Base-by-base conservation (phyloP, 805 yeast genomes). In the Cyberlindnera nakhonratchasimensis region DNA sequence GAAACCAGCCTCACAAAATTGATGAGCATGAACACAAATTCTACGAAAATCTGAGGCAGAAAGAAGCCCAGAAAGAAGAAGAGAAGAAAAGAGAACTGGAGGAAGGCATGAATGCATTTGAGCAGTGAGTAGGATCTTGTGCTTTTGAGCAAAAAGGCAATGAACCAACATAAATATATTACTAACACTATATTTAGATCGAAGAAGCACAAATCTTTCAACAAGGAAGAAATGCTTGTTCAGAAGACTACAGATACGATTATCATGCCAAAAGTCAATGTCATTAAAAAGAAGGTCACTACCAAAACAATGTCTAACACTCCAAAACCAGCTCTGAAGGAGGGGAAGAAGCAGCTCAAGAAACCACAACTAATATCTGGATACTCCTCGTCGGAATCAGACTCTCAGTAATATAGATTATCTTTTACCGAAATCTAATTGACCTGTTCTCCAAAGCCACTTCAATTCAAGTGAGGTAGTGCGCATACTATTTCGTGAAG, bases 1-100 rank as follows among this genome's bases (percentile, higher is more conserved):
- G 45, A 12, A 57, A 55, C 32, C 57, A 53, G 29, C 42, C 52
- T 1, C 40, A 47, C 25, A 47, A 41, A 21, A 31, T 58, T 3
- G 51, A 50, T 13, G 54, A 44, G 22, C 39, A 45, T 12, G 62
- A 57, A 19, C 32, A 47, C 5, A 20, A 37, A 18, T 55, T 55
- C 29, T 58, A 57, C 32, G 20, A 48, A 8, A 33, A 36, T 5
- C 29, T 54, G 5, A 43, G 43, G 17, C 23, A 39, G 6, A 47
- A 40, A 28, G 45, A 46, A 31, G 21, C 29, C 0, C 30, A 24
- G 11, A 44, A 36, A 12, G 56, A 54, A n/a, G 17, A 19, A 11
- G 22, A 29, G 5, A 50, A 36, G 29, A 52, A 50, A 39, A 21
- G 50, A 21, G 57, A 51, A 28, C 36, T 57, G 4, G 54, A 53